These are phyloP conservation scores for Penicillium glabrum DNA, from an alignment of 2,329 filamentous ascomycete genomes.

Conservation along the genomic window DNA sequence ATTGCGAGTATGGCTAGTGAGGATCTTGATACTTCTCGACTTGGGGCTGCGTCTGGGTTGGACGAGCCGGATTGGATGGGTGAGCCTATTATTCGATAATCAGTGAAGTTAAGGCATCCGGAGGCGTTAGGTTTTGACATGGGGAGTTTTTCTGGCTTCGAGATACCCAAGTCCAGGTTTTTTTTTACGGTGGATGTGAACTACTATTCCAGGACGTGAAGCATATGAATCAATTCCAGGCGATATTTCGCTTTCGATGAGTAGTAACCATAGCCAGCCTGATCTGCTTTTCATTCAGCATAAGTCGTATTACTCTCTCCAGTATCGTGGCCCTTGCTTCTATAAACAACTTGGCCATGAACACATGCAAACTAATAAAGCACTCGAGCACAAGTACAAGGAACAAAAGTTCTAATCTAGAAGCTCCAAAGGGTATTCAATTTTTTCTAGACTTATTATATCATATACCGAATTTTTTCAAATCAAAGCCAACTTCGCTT, in stretches of 20 bases:
- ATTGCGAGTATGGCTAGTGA: slow-evolving; percentile 21
- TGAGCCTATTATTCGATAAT: slow-evolving; percentile 46
- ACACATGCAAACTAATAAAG: too few relatives aligned
- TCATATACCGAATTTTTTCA: slow-evolving; percentile 19
- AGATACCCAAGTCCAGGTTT: slow-evolving; percentile 20
- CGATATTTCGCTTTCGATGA: not conserved
- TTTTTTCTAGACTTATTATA: slow-evolving; percentile 25
- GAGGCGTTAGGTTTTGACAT: slow-evolving; percentile 3
- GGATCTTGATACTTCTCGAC: slow-evolving; percentile 26
- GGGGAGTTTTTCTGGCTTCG: slow-evolving; percentile 13
- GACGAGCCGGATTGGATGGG: slow-evolving; percentile 52
- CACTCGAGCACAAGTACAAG: not conserved
- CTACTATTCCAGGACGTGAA: not conserved
- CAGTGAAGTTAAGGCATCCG: slow-evolving; percentile 16
- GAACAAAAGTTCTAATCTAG: slow-evolving; percentile 3
- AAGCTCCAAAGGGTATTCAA: slow-evolving; percentile 23
- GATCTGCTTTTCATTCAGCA: not conserved
- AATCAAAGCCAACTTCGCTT: not conserved
- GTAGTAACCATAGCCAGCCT: not conserved
- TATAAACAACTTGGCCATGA: not conserved
- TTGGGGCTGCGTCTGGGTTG: slow-evolving; percentile 28
- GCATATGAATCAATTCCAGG: not conserved
- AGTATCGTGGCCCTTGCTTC: not conserved
- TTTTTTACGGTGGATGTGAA: slow-evolving; percentile 2
- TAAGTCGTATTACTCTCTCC: not conserved